Evolutionary conservation across 2,329 filamentous ascomycete genomes (phyloP).

Genomic region (Aspergillus calidoustus): DNA sequence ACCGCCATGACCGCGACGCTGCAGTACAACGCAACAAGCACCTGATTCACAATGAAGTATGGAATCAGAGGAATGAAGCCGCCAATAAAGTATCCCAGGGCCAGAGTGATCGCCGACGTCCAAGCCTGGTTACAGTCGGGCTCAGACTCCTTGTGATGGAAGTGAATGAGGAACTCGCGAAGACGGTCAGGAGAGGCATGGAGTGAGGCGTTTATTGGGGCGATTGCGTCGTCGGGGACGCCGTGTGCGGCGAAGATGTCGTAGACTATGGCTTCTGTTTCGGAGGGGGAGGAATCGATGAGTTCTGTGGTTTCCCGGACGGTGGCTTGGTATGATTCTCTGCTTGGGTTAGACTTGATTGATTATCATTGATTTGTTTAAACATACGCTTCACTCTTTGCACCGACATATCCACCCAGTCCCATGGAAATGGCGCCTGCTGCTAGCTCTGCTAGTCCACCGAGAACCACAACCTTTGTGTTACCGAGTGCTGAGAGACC

Average conservation of each 20-base stretch:
- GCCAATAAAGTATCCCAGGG: slow-evolving; percentile 70
- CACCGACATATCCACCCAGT: slow-evolving; percentile 72
- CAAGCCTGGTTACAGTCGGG: slow-evolving; percentile 52
- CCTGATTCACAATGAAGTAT: slow-evolving; percentile 63
- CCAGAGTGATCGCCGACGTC: slow-evolving; percentile 67
- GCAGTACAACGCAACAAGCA: slow-evolving; percentile 55
- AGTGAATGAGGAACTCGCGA: slow-evolving; percentile 53
- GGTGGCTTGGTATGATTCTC: slow-evolving; percentile 52
- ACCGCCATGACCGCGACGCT: slow-evolving; percentile 49
- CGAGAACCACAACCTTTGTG: slow-evolving; percentile 71
- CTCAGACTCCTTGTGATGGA: slow-evolving; percentile 52
- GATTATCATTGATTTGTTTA: not conserved
- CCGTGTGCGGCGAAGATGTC: slow-evolving; percentile 48
- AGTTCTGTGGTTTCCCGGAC: slow-evolving; percentile 49
- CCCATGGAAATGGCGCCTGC: slow-evolving; percentile 80
- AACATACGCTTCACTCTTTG: slow-evolving; percentile 56
- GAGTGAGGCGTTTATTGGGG: slow-evolving; percentile 42
- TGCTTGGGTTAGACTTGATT: slow-evolving; percentile 18
- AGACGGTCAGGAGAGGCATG: slow-evolving; percentile 45
- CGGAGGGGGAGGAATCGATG: slow-evolving; percentile 42
- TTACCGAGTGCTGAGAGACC: slow-evolving; percentile 66
- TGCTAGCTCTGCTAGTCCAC: slow-evolving; percentile 76
- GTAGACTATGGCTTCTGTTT: slow-evolving; percentile 46
- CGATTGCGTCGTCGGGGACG: slow-evolving; percentile 42
- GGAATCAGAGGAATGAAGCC: slow-evolving; percentile 73